Percentiles rank a stretch among this genome's conserved stretches.
phyloP scores from a whole-genome alignment of 331 rosid genomes.

The Cucumis variabilis region DNA sequence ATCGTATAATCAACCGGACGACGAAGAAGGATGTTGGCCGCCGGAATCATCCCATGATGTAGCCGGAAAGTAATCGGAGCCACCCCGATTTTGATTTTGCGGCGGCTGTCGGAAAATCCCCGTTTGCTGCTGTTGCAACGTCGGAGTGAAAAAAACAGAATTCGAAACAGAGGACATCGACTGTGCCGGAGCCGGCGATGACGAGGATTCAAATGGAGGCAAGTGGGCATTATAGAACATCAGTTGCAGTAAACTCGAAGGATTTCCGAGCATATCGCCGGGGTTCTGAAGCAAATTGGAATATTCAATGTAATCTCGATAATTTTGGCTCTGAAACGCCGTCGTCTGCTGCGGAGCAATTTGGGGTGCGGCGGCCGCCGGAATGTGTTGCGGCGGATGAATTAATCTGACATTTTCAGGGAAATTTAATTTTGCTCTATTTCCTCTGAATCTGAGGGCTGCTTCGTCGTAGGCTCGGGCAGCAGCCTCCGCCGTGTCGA shows the following conservation, averaged over 20 bases:
- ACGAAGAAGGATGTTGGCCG: slow-evolving; percentile 56
- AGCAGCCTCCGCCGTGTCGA: slow-evolving; percentile 95
- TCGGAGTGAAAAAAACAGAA: slow-evolving; percentile 12
- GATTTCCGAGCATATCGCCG: slow-evolving; percentile 53
- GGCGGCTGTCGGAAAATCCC: slow-evolving; percentile 51
- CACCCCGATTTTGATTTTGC: slow-evolving; percentile 34
- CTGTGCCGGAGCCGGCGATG: slow-evolving; percentile 45
- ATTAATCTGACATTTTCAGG: slow-evolving; percentile 73
- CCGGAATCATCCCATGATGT: slow-evolving; percentile 73
- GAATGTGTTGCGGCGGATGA: slow-evolving; percentile 32
- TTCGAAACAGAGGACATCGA: slow-evolving; percentile 44
- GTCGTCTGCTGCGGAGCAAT: not conserved
- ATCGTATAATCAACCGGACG: slow-evolving; percentile 55
- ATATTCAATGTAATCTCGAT: slow-evolving; percentile 68
- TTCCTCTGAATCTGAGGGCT: slow-evolving; percentile 91
- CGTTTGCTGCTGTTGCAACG: slow-evolving; percentile 46
- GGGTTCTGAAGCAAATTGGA: slow-evolving; percentile 71
- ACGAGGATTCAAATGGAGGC: slow-evolving; percentile 54
- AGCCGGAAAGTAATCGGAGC: slow-evolving; percentile 38
- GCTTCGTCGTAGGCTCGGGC: slow-evolving; percentile 97
- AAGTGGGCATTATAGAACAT: slow-evolving; percentile 64
- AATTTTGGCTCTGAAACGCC: slow-evolving; percentile 38
- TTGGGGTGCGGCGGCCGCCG: slow-evolving; percentile 41
- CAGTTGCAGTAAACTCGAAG: slow-evolving; percentile 58
- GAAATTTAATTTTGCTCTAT: slow-evolving; percentile 93